These are phyloP conservation scores for Toxoplasma gondii DNA, from an alignment of 169 alveolate genomes.

Conservation along the genomic window DNA sequence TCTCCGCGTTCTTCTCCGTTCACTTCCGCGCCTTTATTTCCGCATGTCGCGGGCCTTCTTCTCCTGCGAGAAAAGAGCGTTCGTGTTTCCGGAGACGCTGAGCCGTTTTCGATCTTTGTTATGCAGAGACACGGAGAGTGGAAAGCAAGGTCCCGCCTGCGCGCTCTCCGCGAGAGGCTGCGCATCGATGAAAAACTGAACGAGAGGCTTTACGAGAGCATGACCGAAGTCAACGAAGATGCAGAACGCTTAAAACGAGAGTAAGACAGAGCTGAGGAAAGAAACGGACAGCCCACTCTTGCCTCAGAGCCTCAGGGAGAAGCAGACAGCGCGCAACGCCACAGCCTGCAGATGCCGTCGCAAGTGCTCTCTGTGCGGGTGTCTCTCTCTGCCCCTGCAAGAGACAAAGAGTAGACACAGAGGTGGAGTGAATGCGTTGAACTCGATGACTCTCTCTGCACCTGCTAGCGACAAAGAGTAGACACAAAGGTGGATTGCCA, in stretches of 20 bases:
- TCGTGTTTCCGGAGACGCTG: not conserved
- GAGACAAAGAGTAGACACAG: too few species aligned
- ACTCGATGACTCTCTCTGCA: too few species aligned
- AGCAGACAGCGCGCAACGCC: not conserved
- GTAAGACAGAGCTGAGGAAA: not conserved
- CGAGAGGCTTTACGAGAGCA: conserved; percentile 55
- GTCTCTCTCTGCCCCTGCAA: too few species aligned
- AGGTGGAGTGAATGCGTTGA: too few species aligned
- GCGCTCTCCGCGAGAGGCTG: conserved; percentile 39
- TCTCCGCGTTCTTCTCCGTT: too few species aligned
- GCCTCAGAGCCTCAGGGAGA: not conserved
- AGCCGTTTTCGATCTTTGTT: not conserved
- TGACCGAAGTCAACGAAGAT: conserved; percentile 61
- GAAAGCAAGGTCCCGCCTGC: conserved; percentile 55
- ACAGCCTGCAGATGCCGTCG: not conserved
- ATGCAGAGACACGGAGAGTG: conserved; percentile 66
- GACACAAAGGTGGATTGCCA: too few species aligned
- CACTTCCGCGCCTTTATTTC: too few species aligned
- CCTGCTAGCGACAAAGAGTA: too few species aligned
- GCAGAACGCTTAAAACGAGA: conserved; percentile 54
- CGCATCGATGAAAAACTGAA: conserved; percentile 58
- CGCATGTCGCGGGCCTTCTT: too few species aligned
- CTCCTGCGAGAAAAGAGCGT: not conserved
- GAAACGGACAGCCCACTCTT: not conserved
- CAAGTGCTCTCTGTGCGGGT: too few species aligned